phyloP scores from a whole-genome alignment of 768 basidiomycete genomes.

The Clathrus columnatus region DNA sequence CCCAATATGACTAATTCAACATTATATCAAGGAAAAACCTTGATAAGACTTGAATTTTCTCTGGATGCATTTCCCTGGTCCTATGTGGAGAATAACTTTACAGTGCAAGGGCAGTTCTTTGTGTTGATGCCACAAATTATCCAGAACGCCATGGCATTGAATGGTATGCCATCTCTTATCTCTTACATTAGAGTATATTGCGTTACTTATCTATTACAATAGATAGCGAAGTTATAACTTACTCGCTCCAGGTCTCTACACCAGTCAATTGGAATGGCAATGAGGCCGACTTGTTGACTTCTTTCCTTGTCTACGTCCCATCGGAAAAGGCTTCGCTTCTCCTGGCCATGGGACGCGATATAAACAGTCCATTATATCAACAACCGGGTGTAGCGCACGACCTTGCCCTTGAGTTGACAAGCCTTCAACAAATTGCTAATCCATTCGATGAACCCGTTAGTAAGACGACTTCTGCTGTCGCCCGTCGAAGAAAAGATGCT shows the following conservation, averaged over 20 bases:
- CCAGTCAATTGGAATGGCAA: not conserved
- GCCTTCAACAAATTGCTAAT: not conserved
- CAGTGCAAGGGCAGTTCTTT: not conserved
- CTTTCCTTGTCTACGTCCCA: not conserved
- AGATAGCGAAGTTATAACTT: constrained; percentile 2
- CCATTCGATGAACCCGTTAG: not conserved
- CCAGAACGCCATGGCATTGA: not conserved
- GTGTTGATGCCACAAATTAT: not conserved
- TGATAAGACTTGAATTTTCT: not conserved
- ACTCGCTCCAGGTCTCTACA: not conserved
- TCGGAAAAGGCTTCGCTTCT: not conserved
- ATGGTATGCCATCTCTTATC: not conserved
- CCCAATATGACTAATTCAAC: not conserved
- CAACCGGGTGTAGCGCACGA: not conserved
- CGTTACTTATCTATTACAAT: not conserved
- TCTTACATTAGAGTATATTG: not conserved
- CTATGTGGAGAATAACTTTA: not conserved
- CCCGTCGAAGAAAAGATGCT: not conserved
- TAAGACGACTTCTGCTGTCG: not conserved
- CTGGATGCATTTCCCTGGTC: not conserved
- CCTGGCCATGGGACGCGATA: not conserved
- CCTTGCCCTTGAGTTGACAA: not conserved
- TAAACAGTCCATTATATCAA: not conserved
- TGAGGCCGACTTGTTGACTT: not conserved
- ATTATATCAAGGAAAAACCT: not conserved